These are phyloP conservation scores for Metarhizium sp. DNA, from an alignment of 2,329 filamentous ascomycete genomes.

Conservation along the genomic window DNA sequence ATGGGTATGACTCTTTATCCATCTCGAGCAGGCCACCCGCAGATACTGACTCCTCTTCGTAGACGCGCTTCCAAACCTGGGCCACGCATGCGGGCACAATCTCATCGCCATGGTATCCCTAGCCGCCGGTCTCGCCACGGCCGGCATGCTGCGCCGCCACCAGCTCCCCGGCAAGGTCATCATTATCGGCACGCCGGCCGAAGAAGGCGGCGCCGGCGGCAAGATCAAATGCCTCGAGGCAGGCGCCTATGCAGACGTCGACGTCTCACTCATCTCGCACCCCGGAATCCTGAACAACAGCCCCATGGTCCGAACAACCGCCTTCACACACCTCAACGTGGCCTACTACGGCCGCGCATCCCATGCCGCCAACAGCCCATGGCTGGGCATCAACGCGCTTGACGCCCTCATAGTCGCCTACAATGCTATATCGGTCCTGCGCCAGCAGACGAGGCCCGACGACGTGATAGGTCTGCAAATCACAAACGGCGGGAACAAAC, in stretches of 20 bases:
- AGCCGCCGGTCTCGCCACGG: constrained; percentile 35
- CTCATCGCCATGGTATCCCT: constrained; percentile 31
- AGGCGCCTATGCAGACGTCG: constrained; percentile 23
- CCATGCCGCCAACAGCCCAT: constrained; percentile 45
- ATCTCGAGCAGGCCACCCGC: not conserved
- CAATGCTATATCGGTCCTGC: constrained; percentile 37
- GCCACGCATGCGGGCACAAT: constrained; percentile 47
- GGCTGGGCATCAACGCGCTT: constrained; percentile 48
- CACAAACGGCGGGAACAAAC: constrained; percentile 37
- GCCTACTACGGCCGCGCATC: constrained; percentile 45
- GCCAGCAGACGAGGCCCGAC: constrained; percentile 45
- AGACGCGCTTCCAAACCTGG: constrained; percentile 33
- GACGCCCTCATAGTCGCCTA: constrained; percentile 43
- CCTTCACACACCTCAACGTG: constrained; percentile 37
- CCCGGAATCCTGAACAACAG: constrained; percentile 28
- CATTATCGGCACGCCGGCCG: constrained; percentile 40
- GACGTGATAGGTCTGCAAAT: constrained; percentile 42
- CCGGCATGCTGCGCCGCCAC: constrained; percentile 30
- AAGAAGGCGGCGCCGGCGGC: constrained; percentile 34
- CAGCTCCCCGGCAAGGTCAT: constrained; percentile 33
- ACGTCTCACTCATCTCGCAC: constrained; percentile 15
- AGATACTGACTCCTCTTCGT: not conserved
- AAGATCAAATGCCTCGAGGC: constrained; percentile 34
- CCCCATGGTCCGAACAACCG: constrained; percentile 41
- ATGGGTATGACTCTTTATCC: constrained; percentile 12